These are phyloP conservation scores for Heracleum sosnowskyi DNA, from an alignment of 129 eudicot genomes.

Conservation along the genomic window DNA sequence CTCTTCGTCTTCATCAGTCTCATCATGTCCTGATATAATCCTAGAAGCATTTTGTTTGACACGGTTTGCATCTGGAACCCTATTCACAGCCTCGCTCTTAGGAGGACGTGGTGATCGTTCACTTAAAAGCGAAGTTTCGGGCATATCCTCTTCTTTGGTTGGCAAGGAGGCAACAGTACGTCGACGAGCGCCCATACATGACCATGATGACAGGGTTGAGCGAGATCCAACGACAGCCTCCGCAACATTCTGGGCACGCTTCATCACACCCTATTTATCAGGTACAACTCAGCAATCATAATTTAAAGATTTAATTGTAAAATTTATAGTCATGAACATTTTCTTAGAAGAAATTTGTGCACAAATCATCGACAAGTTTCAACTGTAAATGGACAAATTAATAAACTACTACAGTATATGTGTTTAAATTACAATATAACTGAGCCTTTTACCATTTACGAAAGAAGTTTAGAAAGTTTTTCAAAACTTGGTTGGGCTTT, in stretches of 20 bases:
- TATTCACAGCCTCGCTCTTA: neutral
- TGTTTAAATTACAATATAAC: neutral
- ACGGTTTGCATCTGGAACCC: constrained; percentile 21
- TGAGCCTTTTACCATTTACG: neutral
- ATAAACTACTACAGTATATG: neutral
- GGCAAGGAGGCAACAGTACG: constrained; percentile 47
- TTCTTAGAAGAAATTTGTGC: neutral
- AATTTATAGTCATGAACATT: neutral
- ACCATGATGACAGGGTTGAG: constrained; percentile 75
- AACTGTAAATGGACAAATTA: neutral
- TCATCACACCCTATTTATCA: constrained; percentile 68
- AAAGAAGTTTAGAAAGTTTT: neutral
- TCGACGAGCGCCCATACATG: constrained; percentile 98
- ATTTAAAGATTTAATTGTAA: neutral
- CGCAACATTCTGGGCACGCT: constrained; percentile 94
- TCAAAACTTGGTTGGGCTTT: neutral
- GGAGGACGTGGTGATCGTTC: constrained; percentile 34
- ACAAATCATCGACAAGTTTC: neutral
- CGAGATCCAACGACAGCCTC: constrained; percentile 92
- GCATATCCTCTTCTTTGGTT: constrained; percentile 34
- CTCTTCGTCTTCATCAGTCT: constrained; percentile 76
- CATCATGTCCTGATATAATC: constrained; percentile 50
- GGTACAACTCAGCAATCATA: constrained; percentile 3
- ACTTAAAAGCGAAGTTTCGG: constrained; percentile 48
- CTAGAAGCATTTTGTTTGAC: constrained; percentile 39